phyloP scores from a whole-genome alignment of 2,329 filamentous ascomycete species.

The Fusarium brevicatenulatum region DNA sequence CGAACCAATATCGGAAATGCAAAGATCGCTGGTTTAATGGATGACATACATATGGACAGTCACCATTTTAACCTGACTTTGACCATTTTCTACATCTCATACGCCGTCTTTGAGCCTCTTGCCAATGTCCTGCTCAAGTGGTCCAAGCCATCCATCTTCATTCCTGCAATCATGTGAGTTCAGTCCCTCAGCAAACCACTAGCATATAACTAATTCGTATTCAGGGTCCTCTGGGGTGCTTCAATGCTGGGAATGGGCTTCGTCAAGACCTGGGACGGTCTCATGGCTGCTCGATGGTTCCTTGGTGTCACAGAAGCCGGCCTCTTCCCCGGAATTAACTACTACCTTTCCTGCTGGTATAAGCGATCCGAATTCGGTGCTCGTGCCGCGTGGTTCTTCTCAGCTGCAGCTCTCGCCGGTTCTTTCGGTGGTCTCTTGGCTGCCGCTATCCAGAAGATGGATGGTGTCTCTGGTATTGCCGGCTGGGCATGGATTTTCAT shows the following conservation, averaged over 20 bases:
- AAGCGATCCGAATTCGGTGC: constrained; percentile 81
- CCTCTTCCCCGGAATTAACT: constrained; percentile 80
- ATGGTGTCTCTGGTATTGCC: constrained; percentile 65
- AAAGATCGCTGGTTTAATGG: constrained; percentile 64
- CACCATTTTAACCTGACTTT: constrained; percentile 78
- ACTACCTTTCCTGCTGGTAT: constrained; percentile 88
- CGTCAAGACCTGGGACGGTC: constrained; percentile 68
- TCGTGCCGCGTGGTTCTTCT: constrained; percentile 86
- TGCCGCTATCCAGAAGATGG: constrained; percentile 76
- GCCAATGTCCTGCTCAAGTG: constrained; percentile 85
- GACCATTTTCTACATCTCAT: constrained; percentile 89
- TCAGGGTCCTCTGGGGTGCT: constrained; percentile 71
- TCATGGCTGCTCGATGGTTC: constrained; percentile 76
- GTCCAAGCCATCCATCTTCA: constrained; percentile 79
- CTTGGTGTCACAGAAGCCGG: constrained; percentile 80
- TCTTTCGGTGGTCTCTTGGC: constrained; percentile 81
- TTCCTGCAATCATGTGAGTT: constrained; percentile 81
- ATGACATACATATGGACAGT: constrained; percentile 70
- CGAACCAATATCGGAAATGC: constrained; percentile 82
- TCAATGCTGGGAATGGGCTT: constrained; percentile 78
- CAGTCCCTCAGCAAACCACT: not conserved
- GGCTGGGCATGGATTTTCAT: constrained; percentile 77
- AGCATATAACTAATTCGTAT: constrained; percentile 31
- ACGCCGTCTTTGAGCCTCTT: constrained; percentile 79
- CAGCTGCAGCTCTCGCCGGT: constrained; percentile 80